A percentile compares a stretch with the other conserved stretches of the same genome.
These are phyloP conservation scores for Tylopilus sp. DNA, from an alignment of 1,284 basidiomycete species.

Conservation along the genomic window DNA sequence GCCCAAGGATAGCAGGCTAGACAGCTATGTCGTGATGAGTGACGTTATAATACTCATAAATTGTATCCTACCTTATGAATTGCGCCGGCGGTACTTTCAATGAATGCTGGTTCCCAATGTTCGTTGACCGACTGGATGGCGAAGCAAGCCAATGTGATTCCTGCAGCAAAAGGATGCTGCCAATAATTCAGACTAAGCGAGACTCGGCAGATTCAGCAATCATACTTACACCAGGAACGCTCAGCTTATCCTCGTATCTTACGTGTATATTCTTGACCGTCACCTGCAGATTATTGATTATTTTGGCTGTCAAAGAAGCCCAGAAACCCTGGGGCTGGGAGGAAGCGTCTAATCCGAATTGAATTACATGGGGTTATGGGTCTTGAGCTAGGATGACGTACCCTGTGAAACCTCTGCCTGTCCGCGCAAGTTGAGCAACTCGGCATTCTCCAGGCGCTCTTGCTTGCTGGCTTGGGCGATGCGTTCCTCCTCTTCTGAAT, in stretches of 20 bases:
- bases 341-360: constrained; percentile 45
- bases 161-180: constrained; percentile 92
- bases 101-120: constrained; percentile 91
- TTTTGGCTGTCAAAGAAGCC: constrained; percentile 82
- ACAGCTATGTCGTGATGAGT: constrained; percentile 51
- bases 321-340: constrained; percentile 78
- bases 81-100: constrained; percentile 82
- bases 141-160: constrained; percentile 89
- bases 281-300: constrained; percentile 96
- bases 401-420: constrained; percentile 52
- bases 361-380: not conserved
- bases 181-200: not conserved
- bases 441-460: constrained; percentile 85
- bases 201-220: not conserved
- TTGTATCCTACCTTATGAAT: constrained; percentile 74
- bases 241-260: constrained; percentile 93
- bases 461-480: constrained; percentile 83
- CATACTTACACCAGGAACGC: constrained; percentile 77
- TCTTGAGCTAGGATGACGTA: constrained; percentile 23
- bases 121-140: constrained; percentile 91
- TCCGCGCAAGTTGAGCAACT: constrained; percentile 75
- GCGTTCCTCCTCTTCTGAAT: constrained; percentile 82
- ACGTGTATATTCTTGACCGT: constrained; percentile 94
- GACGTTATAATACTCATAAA: not conserved
- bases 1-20: constrained; percentile 82